Percentiles rank a stretch among this genome's conserved stretches.
Conservation (phyloP, 1,284 basidiomycete genomes). For the Leccinum ponderosum region DNA sequence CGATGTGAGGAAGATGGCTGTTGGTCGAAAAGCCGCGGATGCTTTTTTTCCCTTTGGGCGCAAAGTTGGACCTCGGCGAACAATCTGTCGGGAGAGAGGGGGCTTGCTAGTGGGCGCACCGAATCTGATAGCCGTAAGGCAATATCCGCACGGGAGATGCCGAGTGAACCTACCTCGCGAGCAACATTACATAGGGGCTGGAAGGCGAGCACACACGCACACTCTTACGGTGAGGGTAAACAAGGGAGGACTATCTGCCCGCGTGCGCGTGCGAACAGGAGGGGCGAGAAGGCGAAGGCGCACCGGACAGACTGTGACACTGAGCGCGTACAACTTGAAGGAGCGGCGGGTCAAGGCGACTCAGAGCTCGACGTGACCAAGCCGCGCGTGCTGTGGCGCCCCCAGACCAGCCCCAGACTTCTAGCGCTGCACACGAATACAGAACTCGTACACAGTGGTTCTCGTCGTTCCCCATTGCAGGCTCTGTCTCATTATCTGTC, state of each 20-base stretch:
- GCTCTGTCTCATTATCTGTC: neutral
- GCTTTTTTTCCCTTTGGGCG: neutral
- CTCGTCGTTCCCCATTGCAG: neutral
- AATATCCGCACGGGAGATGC: neutral
- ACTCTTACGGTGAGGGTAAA: neutral
- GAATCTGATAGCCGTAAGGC: neutral
- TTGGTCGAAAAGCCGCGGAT: neutral
- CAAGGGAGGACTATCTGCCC: neutral
- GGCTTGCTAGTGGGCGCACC: neutral
- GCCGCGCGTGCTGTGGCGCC: neutral
- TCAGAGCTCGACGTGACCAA: neutral
- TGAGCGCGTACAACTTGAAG: neutral
- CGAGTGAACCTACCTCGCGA: neutral
- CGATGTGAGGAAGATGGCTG: neutral
- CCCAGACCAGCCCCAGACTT: neutral
- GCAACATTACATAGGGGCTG: too few species aligned
- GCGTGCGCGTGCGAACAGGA: neutral
- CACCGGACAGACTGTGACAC: neutral
- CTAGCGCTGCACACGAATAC: neutral
- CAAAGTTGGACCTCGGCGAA: neutral
- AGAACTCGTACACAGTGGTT: neutral
- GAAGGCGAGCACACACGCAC: too few species aligned
- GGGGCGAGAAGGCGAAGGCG: neutral
- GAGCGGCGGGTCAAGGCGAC: neutral
- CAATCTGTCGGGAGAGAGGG: neutral